Evolutionary conservation across 1,284 basidiomycete species (phyloP).

Genomic region (Gomphus sp.): DNA sequence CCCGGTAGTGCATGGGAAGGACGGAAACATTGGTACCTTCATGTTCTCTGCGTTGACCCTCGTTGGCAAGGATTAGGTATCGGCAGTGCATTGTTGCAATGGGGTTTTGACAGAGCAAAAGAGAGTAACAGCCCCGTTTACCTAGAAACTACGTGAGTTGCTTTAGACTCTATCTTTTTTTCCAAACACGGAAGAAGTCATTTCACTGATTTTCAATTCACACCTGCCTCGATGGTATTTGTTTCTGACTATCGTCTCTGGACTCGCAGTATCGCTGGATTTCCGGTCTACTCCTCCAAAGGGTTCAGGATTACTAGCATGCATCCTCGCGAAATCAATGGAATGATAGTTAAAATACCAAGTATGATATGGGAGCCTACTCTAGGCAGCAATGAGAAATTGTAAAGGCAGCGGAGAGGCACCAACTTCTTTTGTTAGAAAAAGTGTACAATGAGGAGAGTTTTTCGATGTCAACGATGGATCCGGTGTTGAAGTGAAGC

Average conservation of each 20-base stretch:
- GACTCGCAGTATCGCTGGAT: background rate
- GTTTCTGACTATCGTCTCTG: background rate
- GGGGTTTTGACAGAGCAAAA: constrained; percentile 4
- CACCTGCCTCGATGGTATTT: background rate
- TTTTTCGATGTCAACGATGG: too few relatives aligned
- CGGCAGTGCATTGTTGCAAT: constrained; percentile 3
- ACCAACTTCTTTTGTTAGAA: too few relatives aligned
- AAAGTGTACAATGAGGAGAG: too few relatives aligned
- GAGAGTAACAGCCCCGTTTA: background rate
- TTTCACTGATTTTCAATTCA: background rate
- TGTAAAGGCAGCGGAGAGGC: background rate
- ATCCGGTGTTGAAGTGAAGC: background rate
- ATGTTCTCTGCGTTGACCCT: constrained; percentile 5
- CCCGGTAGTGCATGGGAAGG: background rate
- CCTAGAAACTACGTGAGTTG: constrained; percentile 3
- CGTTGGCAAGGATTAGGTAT: constrained; percentile 5
- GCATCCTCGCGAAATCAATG: background rate
- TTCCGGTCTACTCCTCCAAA: constrained; percentile 1
- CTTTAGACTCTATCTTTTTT: background rate
- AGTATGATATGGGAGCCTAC: constrained; percentile 10
- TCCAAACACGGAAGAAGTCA: too few relatives aligned
- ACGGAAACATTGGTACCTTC: constrained; percentile 6
- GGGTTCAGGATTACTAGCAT: background rate
- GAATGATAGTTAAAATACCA: background rate
- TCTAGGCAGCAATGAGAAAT: background rate